phyloP scores from a whole-genome alignment of 2,329 filamentous ascomycete species.

The Beauveria sp. region DNA sequence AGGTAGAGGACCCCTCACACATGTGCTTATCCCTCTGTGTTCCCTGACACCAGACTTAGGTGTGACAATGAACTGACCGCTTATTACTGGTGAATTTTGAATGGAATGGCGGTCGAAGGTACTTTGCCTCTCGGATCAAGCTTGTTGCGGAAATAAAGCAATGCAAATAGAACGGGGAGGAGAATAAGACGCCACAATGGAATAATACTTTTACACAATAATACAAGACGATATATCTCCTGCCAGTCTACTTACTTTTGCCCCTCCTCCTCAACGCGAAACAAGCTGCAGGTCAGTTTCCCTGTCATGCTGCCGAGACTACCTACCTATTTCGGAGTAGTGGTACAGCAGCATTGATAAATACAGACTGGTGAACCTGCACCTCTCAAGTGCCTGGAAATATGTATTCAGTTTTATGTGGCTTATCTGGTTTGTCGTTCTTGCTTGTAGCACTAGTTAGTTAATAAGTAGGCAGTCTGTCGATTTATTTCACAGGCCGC shows the following conservation, averaged over 20 bases:
- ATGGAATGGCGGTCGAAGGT: no score
- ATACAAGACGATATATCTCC: neutral
- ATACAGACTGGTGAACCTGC: neutral
- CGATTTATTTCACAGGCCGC: no score
- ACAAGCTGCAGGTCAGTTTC: conserved; percentile 4
- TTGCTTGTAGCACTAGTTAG: no score
- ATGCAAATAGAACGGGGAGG: neutral
- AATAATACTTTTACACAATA: neutral
- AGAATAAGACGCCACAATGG: neutral
- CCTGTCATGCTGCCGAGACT: neutral
- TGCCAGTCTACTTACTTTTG: neutral
- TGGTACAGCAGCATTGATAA: neutral
- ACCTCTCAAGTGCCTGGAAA: neutral
- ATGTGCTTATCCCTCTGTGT: no score
- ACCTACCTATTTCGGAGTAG: neutral
- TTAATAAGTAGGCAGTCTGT: no score
- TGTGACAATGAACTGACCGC: neutral
- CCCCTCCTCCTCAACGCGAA: conserved; percentile 4
- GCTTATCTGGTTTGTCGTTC: neutral
- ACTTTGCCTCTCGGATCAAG: neutral
- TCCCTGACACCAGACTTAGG: neutral
- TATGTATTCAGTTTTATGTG: neutral
- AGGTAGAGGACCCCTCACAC: neutral
- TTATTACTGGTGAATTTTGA: no score
- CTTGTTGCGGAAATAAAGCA: neutral